These are phyloP conservation scores for Mortierella sp. DNA, from an alignment of 371 early-diverging fungal genomes.

Conservation along the genomic window DNA sequence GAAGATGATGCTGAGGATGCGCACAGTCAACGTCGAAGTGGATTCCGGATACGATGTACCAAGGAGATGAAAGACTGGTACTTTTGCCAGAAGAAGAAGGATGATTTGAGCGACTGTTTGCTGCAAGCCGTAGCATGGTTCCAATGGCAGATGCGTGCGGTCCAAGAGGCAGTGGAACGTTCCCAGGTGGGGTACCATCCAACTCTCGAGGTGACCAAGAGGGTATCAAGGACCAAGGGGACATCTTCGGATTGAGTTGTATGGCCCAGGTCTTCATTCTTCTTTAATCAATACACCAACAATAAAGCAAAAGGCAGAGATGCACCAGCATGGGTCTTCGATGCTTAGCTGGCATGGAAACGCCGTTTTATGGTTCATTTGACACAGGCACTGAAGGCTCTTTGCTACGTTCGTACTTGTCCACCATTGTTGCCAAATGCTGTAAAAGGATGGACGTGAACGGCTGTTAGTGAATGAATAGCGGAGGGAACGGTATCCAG, in stretches of 20 bases:
- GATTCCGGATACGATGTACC: constrained; percentile 29
- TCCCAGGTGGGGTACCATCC: too few relatives aligned
- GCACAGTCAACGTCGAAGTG: neutral
- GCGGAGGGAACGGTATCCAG: neutral
- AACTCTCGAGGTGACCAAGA: too few relatives aligned
- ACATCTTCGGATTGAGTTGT: too few relatives aligned
- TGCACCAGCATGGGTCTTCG: too few relatives aligned
- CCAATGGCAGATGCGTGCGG: constrained; percentile 62
- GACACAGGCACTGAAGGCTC: neutral
- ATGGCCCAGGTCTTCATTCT: too few relatives aligned
- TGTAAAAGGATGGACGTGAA: neutral
- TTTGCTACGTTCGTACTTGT: constrained; percentile 20
- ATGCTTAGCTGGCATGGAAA: too few relatives aligned
- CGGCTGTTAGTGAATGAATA: neutral
- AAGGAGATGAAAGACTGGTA: constrained; percentile 55
- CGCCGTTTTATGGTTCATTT: constrained; percentile 6
- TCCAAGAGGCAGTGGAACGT: constrained; percentile 35
- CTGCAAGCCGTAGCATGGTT: constrained; percentile 76
- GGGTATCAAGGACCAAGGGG: too few relatives aligned
- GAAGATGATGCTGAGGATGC: neutral
- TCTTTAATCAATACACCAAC: too few relatives aligned
- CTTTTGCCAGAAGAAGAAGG: constrained; percentile 66
- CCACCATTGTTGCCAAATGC: constrained; percentile 26
- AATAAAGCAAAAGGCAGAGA: too few relatives aligned
- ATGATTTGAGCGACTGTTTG: constrained; percentile 80